Evolutionary conservation across 2,329 filamentous ascomycete species (phyloP).

Genomic region (Setomelanomma holmii): DNA sequence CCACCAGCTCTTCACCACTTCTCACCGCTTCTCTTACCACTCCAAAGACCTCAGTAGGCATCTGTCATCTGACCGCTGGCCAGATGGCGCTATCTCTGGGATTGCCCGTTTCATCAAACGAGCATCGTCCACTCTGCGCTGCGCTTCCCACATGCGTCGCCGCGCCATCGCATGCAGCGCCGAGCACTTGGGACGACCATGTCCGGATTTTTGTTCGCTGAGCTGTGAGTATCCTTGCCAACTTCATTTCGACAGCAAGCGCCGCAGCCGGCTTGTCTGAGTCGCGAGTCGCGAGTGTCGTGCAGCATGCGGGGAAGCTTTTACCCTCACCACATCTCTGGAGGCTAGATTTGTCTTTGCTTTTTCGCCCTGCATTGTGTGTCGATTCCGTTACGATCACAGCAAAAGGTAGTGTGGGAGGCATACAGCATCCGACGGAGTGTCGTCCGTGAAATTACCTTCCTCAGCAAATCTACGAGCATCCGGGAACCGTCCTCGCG

Average conservation of each 20-base stretch:
- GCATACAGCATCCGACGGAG: background rate
- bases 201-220: constrained; percentile 30
- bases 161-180: constrained; percentile 30
- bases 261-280: constrained; percentile 38
- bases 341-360: constrained; percentile 25
- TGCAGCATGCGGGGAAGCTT: constrained; percentile 32
- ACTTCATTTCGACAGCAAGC: constrained; percentile 32
- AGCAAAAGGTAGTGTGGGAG: background rate
- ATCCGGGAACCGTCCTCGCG: background rate
- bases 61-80: constrained; percentile 41
- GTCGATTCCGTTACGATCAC: constrained; percentile 13
- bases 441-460: background rate
- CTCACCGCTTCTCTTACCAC: constrained; percentile 32
- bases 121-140: too few species aligned
- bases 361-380: constrained; percentile 8
- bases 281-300: constrained; percentile 8
- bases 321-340: constrained; percentile 14
- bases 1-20: constrained; percentile 6
- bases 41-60: constrained; percentile 11
- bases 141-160: constrained; percentile 21
- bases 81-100: constrained; percentile 15
- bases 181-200: constrained; percentile 17
- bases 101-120: constrained; percentile 25
- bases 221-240: constrained; percentile 17
- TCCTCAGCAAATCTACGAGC: background rate